Evolutionary conservation across 2,329 filamentous ascomycete genomes (phyloP), one percentile per base, ranked within the genome.

Genomic region (Penicillium thymicola): DNA sequence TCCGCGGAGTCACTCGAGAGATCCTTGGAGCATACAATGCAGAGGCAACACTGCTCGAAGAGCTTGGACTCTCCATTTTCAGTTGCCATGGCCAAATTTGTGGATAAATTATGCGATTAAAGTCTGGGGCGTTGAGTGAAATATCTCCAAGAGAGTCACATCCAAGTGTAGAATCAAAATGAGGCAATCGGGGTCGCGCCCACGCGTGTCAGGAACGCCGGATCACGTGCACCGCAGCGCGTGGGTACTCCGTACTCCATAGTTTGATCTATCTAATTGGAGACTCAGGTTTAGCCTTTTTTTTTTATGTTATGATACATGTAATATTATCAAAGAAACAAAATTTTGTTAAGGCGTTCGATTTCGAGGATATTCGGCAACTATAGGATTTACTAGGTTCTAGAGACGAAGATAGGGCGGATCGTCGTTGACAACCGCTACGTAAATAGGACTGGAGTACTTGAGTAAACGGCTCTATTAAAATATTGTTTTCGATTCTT

Each of bases 41-140:
- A 78, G 59, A 80, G 71, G 48, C 71, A 72, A 64, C 77, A 77
- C 59, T 79, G 75, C 16, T 72, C 70, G 57, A 81, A 80, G 51
- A 80, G 70, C 53, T 67, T 70, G 32, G 65, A 55, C 47, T 66
- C 70, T 34, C 64, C 64, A 11, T 65, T 63, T 43, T 56, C 61
- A 27, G 63, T 64, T 48, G 61, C 66, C 68, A 75, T 73, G 54
- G 59, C 36, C 53, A 40, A 37, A 25, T 3, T 23, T 38, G 3
- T 7, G 5, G 37, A 16, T 32, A 6, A 18, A 25, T 7, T 44
- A 34, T 44, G 38, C 11, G 21, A 27, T 16, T n/a, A 2, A 25
- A 52, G 40, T n/a, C 16, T 16, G n/a, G n/a, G 8, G 25, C 6
- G n/a, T 36, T 41, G 47, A 25, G 25, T 50, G 23, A n/a, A 21